Evolutionary conservation across 2,329 filamentous ascomycete genomes (phyloP).

Genomic region (Stemphylium beticola): DNA sequence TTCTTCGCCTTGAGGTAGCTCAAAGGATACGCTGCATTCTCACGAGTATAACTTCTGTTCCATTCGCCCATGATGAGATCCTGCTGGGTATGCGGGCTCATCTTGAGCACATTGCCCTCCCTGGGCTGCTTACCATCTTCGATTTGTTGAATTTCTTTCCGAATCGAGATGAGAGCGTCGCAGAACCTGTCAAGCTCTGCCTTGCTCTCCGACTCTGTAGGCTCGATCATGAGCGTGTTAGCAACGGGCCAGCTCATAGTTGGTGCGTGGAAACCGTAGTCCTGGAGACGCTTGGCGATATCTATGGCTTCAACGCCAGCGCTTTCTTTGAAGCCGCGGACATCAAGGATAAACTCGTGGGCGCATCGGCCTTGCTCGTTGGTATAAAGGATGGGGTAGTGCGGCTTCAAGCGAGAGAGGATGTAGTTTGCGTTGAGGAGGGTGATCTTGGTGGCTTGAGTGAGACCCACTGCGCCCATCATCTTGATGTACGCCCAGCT

Average conservation of each 20-base stretch:
- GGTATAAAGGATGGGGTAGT: constrained; percentile 93
- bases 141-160: constrained; percentile 80
- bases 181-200: constrained; percentile 93
- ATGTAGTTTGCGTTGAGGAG: constrained; percentile 98
- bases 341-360: constrained; percentile 96
- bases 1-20: constrained; percentile 90
- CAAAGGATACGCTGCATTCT: constrained; percentile 86
- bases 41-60: constrained; percentile 80
- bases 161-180: constrained; percentile 85
- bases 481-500: constrained; percentile 94
- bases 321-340: constrained; percentile 80
- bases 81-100: constrained; percentile 82
- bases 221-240: constrained; percentile 97
- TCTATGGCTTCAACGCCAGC: constrained; percentile 90
- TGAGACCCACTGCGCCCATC: constrained; percentile 85
- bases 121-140: constrained; percentile 79
- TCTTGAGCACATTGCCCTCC: constrained; percentile 84
- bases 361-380: constrained; percentile 87
- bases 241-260: constrained; percentile 97
- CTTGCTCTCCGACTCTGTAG: constrained; percentile 91
- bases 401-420: constrained; percentile 79
- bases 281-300: constrained; percentile 93
- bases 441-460: constrained; percentile 87
- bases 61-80: constrained; percentile 80
- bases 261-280: constrained; percentile 96